These are phyloP conservation scores for Teunomyces panamensis DNA, from an alignment of 805 yeast genomes.

Conservation along the genomic window DNA sequence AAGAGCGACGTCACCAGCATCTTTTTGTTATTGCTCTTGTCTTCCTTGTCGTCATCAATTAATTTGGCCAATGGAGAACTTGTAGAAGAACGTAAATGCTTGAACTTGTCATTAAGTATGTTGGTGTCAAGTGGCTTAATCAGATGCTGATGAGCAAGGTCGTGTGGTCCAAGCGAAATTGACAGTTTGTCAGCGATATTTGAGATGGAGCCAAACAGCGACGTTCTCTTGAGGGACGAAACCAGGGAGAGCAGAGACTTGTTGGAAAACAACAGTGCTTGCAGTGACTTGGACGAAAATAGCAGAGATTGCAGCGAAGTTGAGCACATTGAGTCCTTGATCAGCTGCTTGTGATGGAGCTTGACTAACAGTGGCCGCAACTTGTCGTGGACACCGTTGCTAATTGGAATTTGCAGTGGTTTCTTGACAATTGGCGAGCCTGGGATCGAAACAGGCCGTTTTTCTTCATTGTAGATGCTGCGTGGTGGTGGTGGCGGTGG, in stretches of 20 bases:
- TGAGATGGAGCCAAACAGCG: slow-evolving; percentile 30
- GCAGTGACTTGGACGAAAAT: slow-evolving; percentile 35
- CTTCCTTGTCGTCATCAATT: slow-evolving; percentile 7
- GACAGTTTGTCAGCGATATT: slow-evolving; percentile 15
- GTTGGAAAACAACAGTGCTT: slow-evolving; percentile 34
- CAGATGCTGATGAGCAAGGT: slow-evolving; percentile 7
- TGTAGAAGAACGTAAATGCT: slow-evolving; percentile 13
- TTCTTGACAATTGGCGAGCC: slow-evolving; percentile 11
- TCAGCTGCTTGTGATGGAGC: slow-evolving; percentile 16
- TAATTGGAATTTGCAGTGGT: slow-evolving; percentile 16
- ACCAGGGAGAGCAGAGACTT: slow-evolving; percentile 34
- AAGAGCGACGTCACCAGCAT: slow-evolving; percentile 24
- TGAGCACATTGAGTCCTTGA: slow-evolving; percentile 26
- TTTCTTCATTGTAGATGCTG: neutral
- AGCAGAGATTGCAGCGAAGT: slow-evolving; percentile 18
- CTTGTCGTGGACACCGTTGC: slow-evolving; percentile 22
- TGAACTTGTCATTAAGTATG: slow-evolving; percentile 4
- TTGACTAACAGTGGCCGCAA: slow-evolving; percentile 37
- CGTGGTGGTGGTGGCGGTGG: slow-evolving; percentile 2
- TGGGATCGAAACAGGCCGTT: slow-evolving; percentile 10
- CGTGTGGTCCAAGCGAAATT: slow-evolving; percentile 19
- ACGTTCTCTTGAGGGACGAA: slow-evolving; percentile 23
- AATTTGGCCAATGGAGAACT: slow-evolving; percentile 16
- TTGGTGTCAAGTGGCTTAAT: neutral
- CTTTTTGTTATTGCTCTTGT: slow-evolving; percentile 10